phyloP scores from a whole-genome alignment of 176 grass and related monocot genomes.

The Oryza glaberrima region DNA sequence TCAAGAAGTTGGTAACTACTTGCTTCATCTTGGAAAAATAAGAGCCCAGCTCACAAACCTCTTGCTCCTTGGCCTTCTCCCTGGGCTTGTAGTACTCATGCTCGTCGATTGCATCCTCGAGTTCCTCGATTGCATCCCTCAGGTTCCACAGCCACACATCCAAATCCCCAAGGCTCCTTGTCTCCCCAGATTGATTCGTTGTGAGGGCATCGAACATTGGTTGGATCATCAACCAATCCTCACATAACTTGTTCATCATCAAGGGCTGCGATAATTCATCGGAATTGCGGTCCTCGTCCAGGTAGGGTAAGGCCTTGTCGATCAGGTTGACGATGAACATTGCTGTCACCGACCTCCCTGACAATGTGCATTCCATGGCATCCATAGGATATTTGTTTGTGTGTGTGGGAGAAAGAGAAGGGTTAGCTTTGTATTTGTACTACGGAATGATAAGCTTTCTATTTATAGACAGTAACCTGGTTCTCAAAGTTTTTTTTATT shows the following conservation, averaged over 20 bases:
- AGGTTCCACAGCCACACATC: conserved; percentile 49
- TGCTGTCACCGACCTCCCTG: conserved; percentile 25
- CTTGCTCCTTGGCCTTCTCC: conserved; percentile 35
- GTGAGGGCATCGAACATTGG: conserved; percentile 28
- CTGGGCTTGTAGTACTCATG: conserved; percentile 42
- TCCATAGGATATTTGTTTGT: no score
- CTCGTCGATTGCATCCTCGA: conserved; percentile 55
- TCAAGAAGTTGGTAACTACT: no score
- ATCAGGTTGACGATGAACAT: conserved; percentile 37
- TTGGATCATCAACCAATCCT: conserved; percentile 18
- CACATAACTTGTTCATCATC: not conserved
- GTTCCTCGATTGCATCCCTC: conserved; percentile 38
- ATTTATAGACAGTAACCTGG: no score
- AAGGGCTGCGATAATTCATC: not conserved
- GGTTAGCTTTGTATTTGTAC: no score
- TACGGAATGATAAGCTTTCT: no score
- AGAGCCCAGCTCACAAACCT: not conserved
- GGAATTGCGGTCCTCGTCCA: not conserved
- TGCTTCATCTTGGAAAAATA: no score
- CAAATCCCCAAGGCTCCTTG: not conserved
- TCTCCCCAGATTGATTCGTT: no score
- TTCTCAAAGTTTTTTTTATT: no score
- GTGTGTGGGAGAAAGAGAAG: no score
- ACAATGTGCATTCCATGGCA: no score
- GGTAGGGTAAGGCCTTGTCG: not conserved